Evolutionary conservation across 495 filamentous ascomycete species (phyloP), one percentile per base, ranked within the genome.

Genomic region (Letharia columbiana): DNA sequence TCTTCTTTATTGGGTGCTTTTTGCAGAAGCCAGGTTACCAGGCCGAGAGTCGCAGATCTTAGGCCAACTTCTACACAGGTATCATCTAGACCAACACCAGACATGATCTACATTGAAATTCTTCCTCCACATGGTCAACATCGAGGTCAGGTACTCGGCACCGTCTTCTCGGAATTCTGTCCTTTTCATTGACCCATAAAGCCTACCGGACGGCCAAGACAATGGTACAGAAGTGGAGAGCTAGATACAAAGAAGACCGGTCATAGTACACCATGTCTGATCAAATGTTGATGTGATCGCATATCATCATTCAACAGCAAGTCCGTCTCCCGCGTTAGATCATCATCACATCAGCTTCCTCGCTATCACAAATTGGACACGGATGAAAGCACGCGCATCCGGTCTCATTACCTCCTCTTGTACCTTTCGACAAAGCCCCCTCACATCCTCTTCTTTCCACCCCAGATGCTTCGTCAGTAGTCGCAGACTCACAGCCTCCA

Each of bases 401-500:
- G 84, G 74, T 18, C 69, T 64, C 69, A 81, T 77, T 13, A 86
- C 71, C 67, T 88, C 85, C 54, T 74, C 71, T 18, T 78, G 77
- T 3, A 85, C 80, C 71, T 78, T 75, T 23, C 80, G 78, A 74
- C 85, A 87, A 23, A 85, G 76, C 20, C 80, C 74, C 40, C 78
- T 78, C 61, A 86, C 84, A 40, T 82, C 78, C 0, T 82, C 78
- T 13, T 78, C 68, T 18, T 79, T 78, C 85, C 84, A 89, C 7
- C 79, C 79, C 58, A 83, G 77, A 33, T 80, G 75, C 60, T 77
- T 78, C 2, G 88, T 91, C 39, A 92, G 70, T 31, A 81, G 77
- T 28, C 89, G 79, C 67, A 92, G 67, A 44, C 79, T 79, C 23
- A 75, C 69, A 2, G 88, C 80, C 72, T 92, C 89, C 56, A 91